Conservation (phyloP, 2,329 filamentous ascomycete genomes). For the Passalora sequoiae region DNA sequence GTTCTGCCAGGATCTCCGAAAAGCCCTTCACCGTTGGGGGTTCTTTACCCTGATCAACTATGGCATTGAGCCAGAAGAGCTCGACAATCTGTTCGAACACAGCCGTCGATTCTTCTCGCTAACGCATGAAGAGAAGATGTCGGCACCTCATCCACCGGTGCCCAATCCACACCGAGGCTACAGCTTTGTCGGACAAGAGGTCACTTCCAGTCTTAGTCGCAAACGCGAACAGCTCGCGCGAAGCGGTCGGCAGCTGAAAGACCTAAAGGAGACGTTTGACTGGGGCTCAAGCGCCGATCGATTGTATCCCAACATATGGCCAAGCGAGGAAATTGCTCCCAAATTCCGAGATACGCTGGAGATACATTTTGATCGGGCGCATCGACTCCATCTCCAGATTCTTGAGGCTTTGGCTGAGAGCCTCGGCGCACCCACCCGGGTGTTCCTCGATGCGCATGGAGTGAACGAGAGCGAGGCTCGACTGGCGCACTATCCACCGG, state of each 20-base stretch:
- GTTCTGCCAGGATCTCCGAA: slow-evolving; percentile 6
- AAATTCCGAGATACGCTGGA: slow-evolving; percentile 10
- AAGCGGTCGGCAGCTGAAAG: slow-evolving; percentile 8
- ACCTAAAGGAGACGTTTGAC: slow-evolving; percentile 14
- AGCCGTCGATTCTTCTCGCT: slow-evolving; percentile 12
- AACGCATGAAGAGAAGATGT: slow-evolving; percentile 9
- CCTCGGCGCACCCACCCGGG: slow-evolving; percentile 1
- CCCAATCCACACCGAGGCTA: slow-evolving; percentile 16
- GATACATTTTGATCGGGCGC: slow-evolving; percentile 7
- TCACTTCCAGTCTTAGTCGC: slow-evolving; percentile 12
- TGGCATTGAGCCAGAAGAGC: slow-evolving; percentile 5
- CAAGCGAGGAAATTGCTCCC: slow-evolving; percentile 6
- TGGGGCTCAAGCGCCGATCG: slow-evolving; percentile 9
- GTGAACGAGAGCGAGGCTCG: slow-evolving; percentile 11
- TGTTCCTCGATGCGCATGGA: slow-evolving; percentile 5
- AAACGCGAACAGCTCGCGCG: slow-evolving; percentile 6
- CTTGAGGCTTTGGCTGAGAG: slow-evolving; percentile 11
- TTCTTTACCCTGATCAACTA: slow-evolving; percentile 13
- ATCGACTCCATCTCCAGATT: slow-evolving; percentile 5
- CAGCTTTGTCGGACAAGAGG: slow-evolving; percentile 12
- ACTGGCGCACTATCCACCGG: slow-evolving; percentile 12
- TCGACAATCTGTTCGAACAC: slow-evolving; percentile 9
- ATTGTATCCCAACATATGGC: slow-evolving; percentile 13
- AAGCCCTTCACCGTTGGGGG: slow-evolving; percentile 11
- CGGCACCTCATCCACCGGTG: slow-evolving; percentile 9